Evolutionary conservation across 176 grass and related monocot genomes (phyloP), one percentile per base, ranked within the genome.

Genomic region (Aegilops longissima): DNA sequence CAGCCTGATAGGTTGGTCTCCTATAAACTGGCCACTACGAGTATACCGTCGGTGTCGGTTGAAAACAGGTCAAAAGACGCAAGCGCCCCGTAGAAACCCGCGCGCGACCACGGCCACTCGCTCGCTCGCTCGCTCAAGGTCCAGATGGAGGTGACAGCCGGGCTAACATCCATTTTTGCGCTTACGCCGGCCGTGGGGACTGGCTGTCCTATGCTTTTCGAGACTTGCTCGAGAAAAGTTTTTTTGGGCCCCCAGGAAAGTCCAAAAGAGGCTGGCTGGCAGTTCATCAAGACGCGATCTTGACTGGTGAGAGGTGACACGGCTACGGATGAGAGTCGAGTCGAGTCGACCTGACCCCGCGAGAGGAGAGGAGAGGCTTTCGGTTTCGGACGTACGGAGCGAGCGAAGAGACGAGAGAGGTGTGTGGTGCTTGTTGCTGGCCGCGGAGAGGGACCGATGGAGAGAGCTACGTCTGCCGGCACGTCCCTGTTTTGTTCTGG

Each of bases 231-330:
- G 18, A 36, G 7, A 11, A 42, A 72, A 42, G 70, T 7, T 73
- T 40, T 40, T 23, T 6, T 17, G 20, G 69, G 36, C 9, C 35
- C 35, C 36, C 17, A 1, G 20, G 70, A 73, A 73, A n/a, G 11
- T 73, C 70, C 70, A 42, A 73, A 73, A 73, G 2, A 72, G 35
- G 69, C 69, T 72, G 35, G 69, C 69, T 36, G 68, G 68, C 35
- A 39, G 38, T 40, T 72, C 5, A 72, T 39, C 20, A 39, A 70
- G 68, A 38, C 67, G 67, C 17, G 66, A 70, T 3, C 13, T 67
- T 7, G 65, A 69, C 51, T 54, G 51, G 5, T 54, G 51, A 18
- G 51, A 54, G 14, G 16, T 27, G 62, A 65, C 24, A 64, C 31
- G 30, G 31, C 51, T 54, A 18, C 51, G 51, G 51, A 69, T 35